Conservation (phyloP, 148 eudicot genomes). For the Camellia japonica region DNA sequence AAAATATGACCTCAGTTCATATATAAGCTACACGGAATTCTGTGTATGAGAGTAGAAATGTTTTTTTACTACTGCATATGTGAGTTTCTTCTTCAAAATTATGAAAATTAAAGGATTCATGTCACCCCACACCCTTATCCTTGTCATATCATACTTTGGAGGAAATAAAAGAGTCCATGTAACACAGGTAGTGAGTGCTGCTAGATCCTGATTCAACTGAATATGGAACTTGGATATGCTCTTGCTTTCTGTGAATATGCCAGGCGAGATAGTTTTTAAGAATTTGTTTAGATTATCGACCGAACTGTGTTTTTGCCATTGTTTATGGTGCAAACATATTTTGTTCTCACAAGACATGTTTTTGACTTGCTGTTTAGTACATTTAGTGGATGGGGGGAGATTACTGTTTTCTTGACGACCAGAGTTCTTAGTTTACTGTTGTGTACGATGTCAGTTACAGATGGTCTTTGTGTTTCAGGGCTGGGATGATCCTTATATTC, state of each 20-base stretch:
- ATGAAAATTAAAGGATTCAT: too few species aligned
- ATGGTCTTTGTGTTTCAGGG: slow-evolving; percentile 45
- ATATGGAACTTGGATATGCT: background rate
- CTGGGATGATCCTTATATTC: slow-evolving; percentile 98
- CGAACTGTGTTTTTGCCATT: background rate
- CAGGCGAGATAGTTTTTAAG: background rate
- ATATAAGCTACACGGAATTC: background rate
- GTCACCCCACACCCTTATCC: too few species aligned
- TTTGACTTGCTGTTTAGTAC: background rate
- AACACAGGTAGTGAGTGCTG: background rate
- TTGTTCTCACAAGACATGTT: background rate
- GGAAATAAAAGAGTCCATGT: too few species aligned
- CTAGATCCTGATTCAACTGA: background rate
- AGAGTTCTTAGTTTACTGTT: background rate
- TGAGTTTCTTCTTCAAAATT: too few species aligned
- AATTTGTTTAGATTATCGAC: background rate
- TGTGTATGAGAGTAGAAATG: too few species aligned
- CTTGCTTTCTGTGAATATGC: background rate
- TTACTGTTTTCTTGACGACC: background rate
- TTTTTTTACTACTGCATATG: too few species aligned
- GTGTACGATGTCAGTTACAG: background rate
- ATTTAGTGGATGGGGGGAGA: background rate
- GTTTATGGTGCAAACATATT: background rate
- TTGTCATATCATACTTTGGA: too few species aligned
- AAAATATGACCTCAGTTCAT: background rate